Percentiles rank a stretch among this genome's conserved stretches.
These are phyloP conservation scores for Synchytrium microbalum DNA, from an alignment of 371 early-diverging fungal genomes.

Conservation along the genomic window DNA sequence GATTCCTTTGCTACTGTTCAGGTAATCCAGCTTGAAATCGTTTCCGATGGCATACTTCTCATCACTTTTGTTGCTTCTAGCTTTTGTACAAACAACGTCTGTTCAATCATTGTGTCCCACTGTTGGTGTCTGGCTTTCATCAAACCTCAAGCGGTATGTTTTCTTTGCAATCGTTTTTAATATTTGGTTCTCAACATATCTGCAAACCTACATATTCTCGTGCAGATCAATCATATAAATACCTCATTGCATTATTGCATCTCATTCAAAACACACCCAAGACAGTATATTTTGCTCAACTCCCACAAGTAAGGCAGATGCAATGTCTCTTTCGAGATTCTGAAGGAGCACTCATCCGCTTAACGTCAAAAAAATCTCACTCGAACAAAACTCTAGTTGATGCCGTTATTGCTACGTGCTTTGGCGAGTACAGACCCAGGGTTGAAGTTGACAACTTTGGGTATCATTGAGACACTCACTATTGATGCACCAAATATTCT, in stretches of 20 bases:
- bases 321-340: too few relatives aligned
- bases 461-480: background rate
- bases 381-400: background rate
- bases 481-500: background rate
- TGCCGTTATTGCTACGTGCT: background rate
- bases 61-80: slow-evolving; percentile 26
- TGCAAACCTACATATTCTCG: too few relatives aligned
- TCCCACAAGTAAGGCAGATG: slow-evolving; percentile 58
- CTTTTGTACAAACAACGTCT: slow-evolving; percentile 76
- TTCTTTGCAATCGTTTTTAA: slow-evolving; percentile 7
- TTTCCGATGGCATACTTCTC: slow-evolving; percentile 6
- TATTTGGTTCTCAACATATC: slow-evolving; percentile 4
- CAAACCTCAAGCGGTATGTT: slow-evolving; percentile 26
- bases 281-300: slow-evolving; percentile 65
- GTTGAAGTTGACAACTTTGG: background rate
- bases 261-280: slow-evolving; percentile 73
- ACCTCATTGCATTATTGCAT: slow-evolving; percentile 73
- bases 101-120: slow-evolving; percentile 57
- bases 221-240: slow-evolving; percentile 24
- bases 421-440: background rate
- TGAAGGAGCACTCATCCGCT: too few relatives aligned
- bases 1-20: slow-evolving; percentile 57
- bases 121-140: slow-evolving; percentile 56
- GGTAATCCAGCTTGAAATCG: slow-evolving; percentile 28
- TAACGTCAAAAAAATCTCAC: too few relatives aligned